These are phyloP conservation scores for Pecoramyces ruminantium DNA, from an alignment of 192 early-diverging fungal genomes.

Conservation along the genomic window DNA sequence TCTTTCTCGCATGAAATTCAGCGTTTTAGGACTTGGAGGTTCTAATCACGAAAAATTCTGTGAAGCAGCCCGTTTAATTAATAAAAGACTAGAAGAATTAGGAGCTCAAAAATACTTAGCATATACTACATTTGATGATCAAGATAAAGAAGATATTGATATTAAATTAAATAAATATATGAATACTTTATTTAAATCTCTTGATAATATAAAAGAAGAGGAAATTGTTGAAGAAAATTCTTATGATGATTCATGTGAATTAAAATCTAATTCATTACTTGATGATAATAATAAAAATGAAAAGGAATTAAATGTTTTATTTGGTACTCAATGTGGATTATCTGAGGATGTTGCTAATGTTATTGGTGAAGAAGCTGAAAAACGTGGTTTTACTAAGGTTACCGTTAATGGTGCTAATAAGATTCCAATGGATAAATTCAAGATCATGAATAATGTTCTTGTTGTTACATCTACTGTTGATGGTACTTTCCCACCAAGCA, in stretches of 20 bases:
- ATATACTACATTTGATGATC: not conserved
- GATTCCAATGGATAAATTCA: conserved; percentile 55
- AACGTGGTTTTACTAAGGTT: conserved; percentile 56
- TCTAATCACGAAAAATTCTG: not conserved
- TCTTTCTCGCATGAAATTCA: conserved; percentile 48
- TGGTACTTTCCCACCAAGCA: conserved; percentile 86
- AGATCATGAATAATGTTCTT: conserved; percentile 58
- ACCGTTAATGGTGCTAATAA: conserved; percentile 64
- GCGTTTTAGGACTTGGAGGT: conserved; percentile 84
- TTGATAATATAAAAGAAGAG: not conserved
- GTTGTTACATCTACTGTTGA: conserved; percentile 76
- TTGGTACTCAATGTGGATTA: conserved; percentile 82
- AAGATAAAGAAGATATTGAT: not conserved
- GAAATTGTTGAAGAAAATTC: no score
- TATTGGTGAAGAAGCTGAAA: conserved; percentile 61
- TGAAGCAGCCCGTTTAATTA: not conserved
- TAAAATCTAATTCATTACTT: not conserved
- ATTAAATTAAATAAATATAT: not conserved
- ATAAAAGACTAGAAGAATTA: not conserved
- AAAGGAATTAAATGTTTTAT: conserved; percentile 38
- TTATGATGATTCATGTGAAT: no score
- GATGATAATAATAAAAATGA: not conserved
- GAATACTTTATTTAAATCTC: not conserved
- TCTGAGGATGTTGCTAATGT: conserved; percentile 69
- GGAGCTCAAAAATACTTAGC: not conserved